A percentile compares a stretch with the other conserved stretches of the same genome.
Conservation (phyloP, 768 basidiomycete genomes). For the Termitomyces sp. region DNA sequence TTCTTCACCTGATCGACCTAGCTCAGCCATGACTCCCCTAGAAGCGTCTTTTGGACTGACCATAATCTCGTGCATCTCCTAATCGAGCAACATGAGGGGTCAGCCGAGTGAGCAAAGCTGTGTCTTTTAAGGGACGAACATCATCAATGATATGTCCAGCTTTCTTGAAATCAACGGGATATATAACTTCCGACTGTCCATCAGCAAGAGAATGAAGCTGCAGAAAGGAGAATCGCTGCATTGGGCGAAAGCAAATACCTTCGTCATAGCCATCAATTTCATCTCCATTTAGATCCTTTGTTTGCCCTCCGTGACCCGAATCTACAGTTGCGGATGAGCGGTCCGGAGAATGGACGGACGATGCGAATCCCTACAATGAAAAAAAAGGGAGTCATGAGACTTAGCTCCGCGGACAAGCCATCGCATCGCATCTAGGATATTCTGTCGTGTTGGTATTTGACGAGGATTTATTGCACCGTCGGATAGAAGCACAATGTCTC, state of each 20-base stretch:
- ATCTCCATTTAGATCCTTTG: conserved; percentile 72
- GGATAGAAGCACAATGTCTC: conserved; percentile 68
- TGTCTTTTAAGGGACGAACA: conserved; percentile 27
- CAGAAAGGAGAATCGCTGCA: neutral
- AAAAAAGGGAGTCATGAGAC: conserved; percentile 72
- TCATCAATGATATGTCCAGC: conserved; percentile 76
- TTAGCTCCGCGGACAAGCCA: conserved; percentile 68
- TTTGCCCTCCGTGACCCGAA: conserved; percentile 96
- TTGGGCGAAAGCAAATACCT: conserved; percentile 35
- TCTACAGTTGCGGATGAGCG: conserved; percentile 37
- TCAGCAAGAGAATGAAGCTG: neutral
- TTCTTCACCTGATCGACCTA: conserved; percentile 33
- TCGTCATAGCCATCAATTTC: conserved; percentile 81
- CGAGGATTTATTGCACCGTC: conserved; percentile 50
- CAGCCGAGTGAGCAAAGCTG: neutral
- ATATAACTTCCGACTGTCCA: conserved; percentile 58
- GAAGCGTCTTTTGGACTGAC: conserved; percentile 22
- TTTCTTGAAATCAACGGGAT: conserved; percentile 80
- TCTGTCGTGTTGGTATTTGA: conserved; percentile 41
- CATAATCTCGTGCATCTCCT: conserved; percentile 52
- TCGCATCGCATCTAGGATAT: conserved; percentile 47
- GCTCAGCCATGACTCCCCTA: neutral
- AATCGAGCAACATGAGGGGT: neutral
- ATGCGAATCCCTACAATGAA: conserved; percentile 53
- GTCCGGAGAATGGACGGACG: neutral